A percentile compares a stretch with the other conserved stretches of the same genome.
These are phyloP conservation scores for Striga asiatica DNA, from an alignment of 257 asterid species.

Conservation along the genomic window DNA sequence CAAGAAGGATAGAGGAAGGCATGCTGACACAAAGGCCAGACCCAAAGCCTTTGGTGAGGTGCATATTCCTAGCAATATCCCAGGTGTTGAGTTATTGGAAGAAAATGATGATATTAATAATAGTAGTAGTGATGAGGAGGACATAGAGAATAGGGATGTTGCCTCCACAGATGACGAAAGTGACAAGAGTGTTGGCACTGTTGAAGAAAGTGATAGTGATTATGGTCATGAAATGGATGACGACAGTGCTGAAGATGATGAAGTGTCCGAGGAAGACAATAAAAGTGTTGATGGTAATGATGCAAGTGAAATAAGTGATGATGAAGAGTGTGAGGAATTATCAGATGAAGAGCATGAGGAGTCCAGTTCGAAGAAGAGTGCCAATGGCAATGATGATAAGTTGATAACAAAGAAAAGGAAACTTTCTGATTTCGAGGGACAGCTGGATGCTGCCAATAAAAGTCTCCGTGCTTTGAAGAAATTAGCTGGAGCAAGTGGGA, in stretches of 20 bases:
- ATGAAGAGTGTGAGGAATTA: constrained; percentile 22
- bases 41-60: constrained; percentile 92
- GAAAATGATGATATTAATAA: constrained; percentile 24
- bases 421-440: constrained; percentile 53
- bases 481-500: constrained; percentile 39
- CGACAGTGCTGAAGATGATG: constrained; percentile 30
- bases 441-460: constrained; percentile 42
- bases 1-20: constrained; percentile 94
- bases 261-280: constrained; percentile 29
- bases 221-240: constrained; percentile 27
- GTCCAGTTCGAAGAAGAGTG: constrained; percentile 15
- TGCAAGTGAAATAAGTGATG: constrained; percentile 24
- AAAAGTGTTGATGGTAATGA: constrained; percentile 19
- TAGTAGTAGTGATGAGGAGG: constrained; percentile 35
- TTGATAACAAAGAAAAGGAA: constrained; percentile 49
- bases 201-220: constrained; percentile 23
- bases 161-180: constrained; percentile 21
- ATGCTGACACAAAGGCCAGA: constrained; percentile 52
- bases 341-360: constrained; percentile 26
- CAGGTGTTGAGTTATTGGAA: constrained; percentile 74
- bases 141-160: constrained; percentile 24
- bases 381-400: constrained; percentile 19
- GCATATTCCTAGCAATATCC: constrained; percentile 48
- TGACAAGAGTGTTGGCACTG: constrained; percentile 20
- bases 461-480: constrained; percentile 84